These are phyloP conservation scores for Apiosordaria backusii DNA, from an alignment of 495 filamentous ascomycete genomes.

Conservation along the genomic window DNA sequence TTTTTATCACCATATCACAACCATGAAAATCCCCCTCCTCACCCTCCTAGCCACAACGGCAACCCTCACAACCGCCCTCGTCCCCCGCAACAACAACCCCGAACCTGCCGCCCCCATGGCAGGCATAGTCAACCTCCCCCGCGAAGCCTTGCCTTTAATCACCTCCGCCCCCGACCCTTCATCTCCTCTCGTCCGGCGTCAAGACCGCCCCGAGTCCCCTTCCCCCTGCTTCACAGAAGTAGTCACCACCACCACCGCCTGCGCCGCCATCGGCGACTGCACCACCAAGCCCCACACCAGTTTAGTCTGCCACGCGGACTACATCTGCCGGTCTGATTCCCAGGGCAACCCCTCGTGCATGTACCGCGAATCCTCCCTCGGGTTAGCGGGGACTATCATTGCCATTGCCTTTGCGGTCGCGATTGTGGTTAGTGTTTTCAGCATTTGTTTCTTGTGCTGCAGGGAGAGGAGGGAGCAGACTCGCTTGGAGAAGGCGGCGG, in stretches of 20 bases:
- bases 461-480: constrained; percentile 35
- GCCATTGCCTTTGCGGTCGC: constrained; percentile 39
- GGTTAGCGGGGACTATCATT: constrained; percentile 39
- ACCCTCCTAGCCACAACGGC: constrained; percentile 21
- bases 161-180: not conserved
- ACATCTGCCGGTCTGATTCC: constrained; percentile 40
- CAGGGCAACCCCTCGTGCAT: constrained; percentile 43
- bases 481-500: constrained; percentile 30
- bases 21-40: constrained; percentile 8
- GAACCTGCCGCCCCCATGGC: not conserved
- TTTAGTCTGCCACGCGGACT: constrained; percentile 41
- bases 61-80: constrained; percentile 11
- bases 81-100: not conserved
- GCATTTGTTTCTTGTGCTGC: constrained; percentile 42
- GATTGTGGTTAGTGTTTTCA: constrained; percentile 28
- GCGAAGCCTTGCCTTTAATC: not conserved
- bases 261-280: constrained; percentile 41
- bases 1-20: too few relatives aligned
- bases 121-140: constrained; percentile 19
- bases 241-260: constrained; percentile 28
- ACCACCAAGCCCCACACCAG: constrained; percentile 31
- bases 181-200: constrained; percentile 10
- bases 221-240: constrained; percentile 39
- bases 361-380: constrained; percentile 35
- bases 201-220: constrained; percentile 19